A percentile compares a stretch with the other conserved stretches of the same genome.
phyloP scores from a whole-genome alignment of 1,284 basidiomycete genomes.

The Golubevia sp. region DNA sequence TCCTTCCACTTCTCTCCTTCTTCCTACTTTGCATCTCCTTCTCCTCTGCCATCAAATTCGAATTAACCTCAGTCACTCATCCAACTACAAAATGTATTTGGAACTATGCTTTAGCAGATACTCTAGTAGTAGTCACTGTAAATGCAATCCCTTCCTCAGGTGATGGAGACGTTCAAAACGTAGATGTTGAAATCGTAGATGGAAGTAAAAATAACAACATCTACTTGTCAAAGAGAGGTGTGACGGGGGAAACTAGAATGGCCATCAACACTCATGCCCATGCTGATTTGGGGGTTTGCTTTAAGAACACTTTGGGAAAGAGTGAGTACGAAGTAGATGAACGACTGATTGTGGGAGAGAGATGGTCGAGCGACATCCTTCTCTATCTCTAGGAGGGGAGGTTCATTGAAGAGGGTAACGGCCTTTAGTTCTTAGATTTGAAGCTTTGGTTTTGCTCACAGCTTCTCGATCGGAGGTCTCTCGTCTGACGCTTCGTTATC shows the following conservation, averaged over 20 bases:
- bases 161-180: constrained; percentile 27
- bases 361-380: neutral
- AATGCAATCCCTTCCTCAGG: constrained; percentile 70
- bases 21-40: neutral
- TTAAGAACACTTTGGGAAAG: constrained; percentile 31
- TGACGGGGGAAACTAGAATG: constrained; percentile 50
- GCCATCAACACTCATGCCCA: constrained; percentile 59
- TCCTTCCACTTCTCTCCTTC: neutral
- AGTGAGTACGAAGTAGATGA: constrained; percentile 3
- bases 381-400: no score
- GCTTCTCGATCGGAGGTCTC: no score
- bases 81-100: constrained; percentile 52
- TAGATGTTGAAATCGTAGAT: constrained; percentile 57
- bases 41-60: constrained; percentile 49
- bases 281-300: constrained; percentile 56
- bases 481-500: no score
- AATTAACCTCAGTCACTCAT: constrained; percentile 25
- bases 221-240: constrained; percentile 53
- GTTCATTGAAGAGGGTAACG: neutral
- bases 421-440: neutral
- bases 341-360: neutral
- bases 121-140: constrained; percentile 76
- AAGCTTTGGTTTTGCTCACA: no score
- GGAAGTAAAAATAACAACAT: constrained; percentile 56
- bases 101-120: constrained; percentile 59